Conservation (phyloP, 305 asterid genomes). For the Fraxinus paxiana region DNA sequence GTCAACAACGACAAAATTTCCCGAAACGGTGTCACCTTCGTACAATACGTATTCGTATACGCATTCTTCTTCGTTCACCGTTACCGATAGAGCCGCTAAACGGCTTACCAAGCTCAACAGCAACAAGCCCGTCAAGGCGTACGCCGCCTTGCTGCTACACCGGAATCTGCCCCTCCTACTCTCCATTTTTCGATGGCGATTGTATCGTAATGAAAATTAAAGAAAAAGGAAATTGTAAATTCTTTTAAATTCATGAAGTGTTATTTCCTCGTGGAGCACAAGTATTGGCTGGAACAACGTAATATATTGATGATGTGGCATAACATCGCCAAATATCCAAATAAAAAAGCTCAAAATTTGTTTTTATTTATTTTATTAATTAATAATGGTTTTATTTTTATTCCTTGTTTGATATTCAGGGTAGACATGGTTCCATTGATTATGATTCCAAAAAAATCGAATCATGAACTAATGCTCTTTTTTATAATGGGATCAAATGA, state of each 20-base stretch:
- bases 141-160: conserved; percentile 31
- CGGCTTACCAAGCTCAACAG: conserved; percentile 38
- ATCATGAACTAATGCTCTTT: too few relatives aligned
- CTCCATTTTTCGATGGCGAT: conserved; percentile 24
- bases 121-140: conserved; percentile 36
- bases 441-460: too few relatives aligned
- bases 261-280: conserved; percentile 20
- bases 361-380: background rate
- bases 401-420: too few relatives aligned
- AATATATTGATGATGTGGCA: conserved; percentile 23
- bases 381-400: background rate
- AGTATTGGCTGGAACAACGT: conserved; percentile 14
- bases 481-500: too few relatives aligned
- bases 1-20: conserved; percentile 88
- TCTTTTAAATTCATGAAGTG: background rate
- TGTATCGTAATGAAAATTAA: background rate
- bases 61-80: conserved; percentile 76
- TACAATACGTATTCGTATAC: conserved; percentile 79
- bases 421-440: too few relatives aligned
- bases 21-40: conserved; percentile 83
- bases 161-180: conserved; percentile 28
- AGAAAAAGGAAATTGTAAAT: background rate
- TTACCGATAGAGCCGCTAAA: conserved; percentile 59
- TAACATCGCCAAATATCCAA: background rate
- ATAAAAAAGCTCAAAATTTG: background rate